phyloP scores from a whole-genome alignment of 2,329 filamentous ascomycete species.

The Lachnellula willkommii region DNA sequence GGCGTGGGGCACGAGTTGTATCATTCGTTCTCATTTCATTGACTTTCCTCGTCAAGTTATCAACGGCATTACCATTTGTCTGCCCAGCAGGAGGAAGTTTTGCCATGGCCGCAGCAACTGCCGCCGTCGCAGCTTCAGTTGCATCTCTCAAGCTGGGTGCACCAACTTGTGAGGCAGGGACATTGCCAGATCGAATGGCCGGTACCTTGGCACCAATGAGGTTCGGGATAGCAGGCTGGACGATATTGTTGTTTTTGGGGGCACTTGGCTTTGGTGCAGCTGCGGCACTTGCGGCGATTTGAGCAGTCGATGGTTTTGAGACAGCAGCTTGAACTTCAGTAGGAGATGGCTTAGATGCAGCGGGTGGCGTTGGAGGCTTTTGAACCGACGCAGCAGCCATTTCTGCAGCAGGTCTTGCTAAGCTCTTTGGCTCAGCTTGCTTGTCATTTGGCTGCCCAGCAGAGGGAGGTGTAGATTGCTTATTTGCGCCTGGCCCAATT shows the following conservation, averaged over 20 bases:
- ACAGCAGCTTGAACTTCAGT: constrained; percentile 47
- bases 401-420: constrained; percentile 38
- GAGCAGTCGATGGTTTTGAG: constrained; percentile 16
- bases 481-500: constrained; percentile 47
- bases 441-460: constrained; percentile 40
- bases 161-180: constrained; percentile 23
- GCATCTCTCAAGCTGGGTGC: constrained; percentile 55
- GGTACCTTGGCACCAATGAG: constrained; percentile 37
- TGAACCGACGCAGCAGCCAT: constrained; percentile 36
- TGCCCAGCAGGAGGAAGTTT: constrained; percentile 48
- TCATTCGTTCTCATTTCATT: constrained; percentile 70
- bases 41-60: constrained; percentile 69
- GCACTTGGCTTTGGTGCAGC: constrained; percentile 25
- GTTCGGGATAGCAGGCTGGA: constrained; percentile 60
- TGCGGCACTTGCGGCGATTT: constrained; percentile 8
- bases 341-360: constrained; percentile 62
- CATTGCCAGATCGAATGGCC: constrained; percentile 32
- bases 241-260: constrained; percentile 42
- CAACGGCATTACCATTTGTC: constrained; percentile 44
- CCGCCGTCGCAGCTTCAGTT: constrained; percentile 68
- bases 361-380: constrained; percentile 55
- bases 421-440: constrained; percentile 49
- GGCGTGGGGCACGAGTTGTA: constrained; percentile 44
- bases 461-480: constrained; percentile 40
- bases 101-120: constrained; percentile 76